Evolutionary conservation across 179 eudicot species (phyloP), one percentile per base, ranked within the genome.

Genomic region (Silene coronaria): DNA sequence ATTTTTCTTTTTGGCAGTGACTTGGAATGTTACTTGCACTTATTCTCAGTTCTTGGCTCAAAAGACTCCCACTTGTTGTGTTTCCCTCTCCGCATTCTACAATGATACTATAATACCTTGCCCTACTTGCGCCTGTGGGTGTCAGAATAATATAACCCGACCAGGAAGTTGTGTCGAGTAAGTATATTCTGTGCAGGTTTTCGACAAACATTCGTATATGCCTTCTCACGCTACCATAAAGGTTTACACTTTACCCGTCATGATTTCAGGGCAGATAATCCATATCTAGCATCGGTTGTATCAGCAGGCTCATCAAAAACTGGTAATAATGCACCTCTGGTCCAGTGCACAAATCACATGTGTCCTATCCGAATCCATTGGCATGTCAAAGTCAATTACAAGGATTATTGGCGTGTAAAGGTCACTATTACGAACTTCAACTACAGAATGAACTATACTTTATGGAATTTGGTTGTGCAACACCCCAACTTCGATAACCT

Each of bases 401-500:
- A 80, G 45, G 79, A 55, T 17, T 85, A 85, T 58, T 87, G 90
- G 88, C 80, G 80, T 19, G 80, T 77, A 5, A 80, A 80, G 55
- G 73, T 80, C 70, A 80, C 79, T 7, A 45, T 80, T 22, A 70
- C 82, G 1, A 80, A 80, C 55, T 67, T 80, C 36, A 80, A 80
- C 74, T 72, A 72, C 75, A 71, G 78, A 69, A 76, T 79, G 80
- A 87, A 87, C 78, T 82, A 82, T 68, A 46, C 87, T 2, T 70
- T 73, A 51, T 87, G 91, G 86, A 87, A 78, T 67, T 60, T 87
- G 60, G 87, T 84, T 48, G 83, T 78, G 32, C 86, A 84, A 58
- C 88, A 84, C 67, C 90, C 88, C 36, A 87, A 85, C 76, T 80
- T 87, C 1, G 81, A 79, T 57, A 82, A 82, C 70, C 32, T 87